These are phyloP conservation scores for Ceratobasidium sp. DNA, from an alignment of 1,284 basidiomycete genomes.

Conservation along the genomic window DNA sequence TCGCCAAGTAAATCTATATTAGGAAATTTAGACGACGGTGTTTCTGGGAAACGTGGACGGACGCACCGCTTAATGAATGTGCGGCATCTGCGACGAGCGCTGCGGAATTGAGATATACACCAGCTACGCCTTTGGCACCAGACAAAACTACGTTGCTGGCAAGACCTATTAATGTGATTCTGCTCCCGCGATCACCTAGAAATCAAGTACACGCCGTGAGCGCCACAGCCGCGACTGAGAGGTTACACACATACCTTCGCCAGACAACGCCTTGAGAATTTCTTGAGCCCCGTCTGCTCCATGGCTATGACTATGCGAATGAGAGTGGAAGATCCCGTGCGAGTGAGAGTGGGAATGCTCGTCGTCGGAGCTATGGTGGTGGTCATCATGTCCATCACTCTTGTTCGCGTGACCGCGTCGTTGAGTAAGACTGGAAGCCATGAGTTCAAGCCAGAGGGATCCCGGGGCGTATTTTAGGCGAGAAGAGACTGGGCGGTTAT, in stretches of 20 bases:
- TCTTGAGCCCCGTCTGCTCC: constrained; percentile 44
- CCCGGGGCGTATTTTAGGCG: constrained; percentile 12
- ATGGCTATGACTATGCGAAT: constrained; percentile 17
- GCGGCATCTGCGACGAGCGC: constrained; percentile 95
- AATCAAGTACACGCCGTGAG: too few species aligned
- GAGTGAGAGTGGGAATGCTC: constrained; percentile 69
- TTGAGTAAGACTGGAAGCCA: constrained; percentile 23
- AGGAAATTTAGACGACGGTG: background rate
- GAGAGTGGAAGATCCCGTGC: constrained; percentile 62
- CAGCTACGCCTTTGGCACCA: constrained; percentile 84
- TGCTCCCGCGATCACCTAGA: constrained; percentile 86
- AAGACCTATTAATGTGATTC: constrained; percentile 90
- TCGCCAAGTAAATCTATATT: constrained; percentile 84
- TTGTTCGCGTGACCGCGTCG: constrained; percentile 29
- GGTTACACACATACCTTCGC: constrained; percentile 3
- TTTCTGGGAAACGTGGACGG: background rate
- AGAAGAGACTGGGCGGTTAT: background rate
- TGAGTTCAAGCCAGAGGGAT: constrained; percentile 12
- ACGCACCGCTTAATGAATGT: constrained; percentile 89
- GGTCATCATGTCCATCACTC: constrained; percentile 67
- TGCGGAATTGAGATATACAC: constrained; percentile 89
- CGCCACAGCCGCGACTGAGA: constrained; percentile 36
- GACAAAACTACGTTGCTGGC: constrained; percentile 88
- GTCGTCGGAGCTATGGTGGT: constrained; percentile 75
- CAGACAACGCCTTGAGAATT: constrained; percentile 40